Percentiles rank a stretch among this genome's conserved stretches.
phyloP scores from a whole-genome alignment of 176 grass and related monocot genomes.

The Triticum timopheevii region DNA sequence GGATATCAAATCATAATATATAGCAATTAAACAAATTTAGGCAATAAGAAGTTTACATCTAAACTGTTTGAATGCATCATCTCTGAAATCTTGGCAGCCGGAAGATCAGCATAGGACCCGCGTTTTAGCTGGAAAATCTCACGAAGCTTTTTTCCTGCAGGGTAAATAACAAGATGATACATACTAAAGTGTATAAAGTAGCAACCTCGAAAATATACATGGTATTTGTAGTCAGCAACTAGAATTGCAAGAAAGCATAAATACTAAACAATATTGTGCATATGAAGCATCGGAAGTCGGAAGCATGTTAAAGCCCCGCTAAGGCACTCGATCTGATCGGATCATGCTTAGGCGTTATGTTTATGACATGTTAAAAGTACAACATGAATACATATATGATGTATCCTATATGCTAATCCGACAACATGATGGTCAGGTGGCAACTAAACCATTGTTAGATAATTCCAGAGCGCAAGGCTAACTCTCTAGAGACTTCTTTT shows the following conservation, averaged over 20 bases:
- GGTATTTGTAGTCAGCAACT: neutral
- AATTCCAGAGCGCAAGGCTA: neutral
- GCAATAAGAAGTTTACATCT: conserved; percentile 70
- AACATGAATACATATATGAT: neutral
- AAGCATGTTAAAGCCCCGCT: conserved; percentile 9
- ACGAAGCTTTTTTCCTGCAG: conserved; percentile 65
- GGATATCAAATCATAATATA: neutral
- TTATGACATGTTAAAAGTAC: neutral
- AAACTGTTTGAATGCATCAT: conserved; percentile 97
- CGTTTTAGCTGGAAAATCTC: conserved; percentile 85
- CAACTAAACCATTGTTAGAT: neutral
- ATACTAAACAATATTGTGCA: neutral
- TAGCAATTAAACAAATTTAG: conserved; percentile 1
- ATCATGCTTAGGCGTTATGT: neutral
- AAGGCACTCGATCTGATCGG: neutral
- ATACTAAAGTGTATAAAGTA: conserved; percentile 10
- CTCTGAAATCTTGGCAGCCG: conserved; percentile 88
- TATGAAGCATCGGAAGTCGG: conserved; percentile 1
- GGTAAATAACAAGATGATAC: neutral
- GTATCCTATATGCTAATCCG: neutral
- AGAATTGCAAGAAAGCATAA: neutral
- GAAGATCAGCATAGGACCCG: conserved; percentile 80
- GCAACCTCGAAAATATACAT: neutral
- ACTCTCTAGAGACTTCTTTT: neutral
- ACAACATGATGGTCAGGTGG: neutral